Conservation (phyloP, 73 alveolate species). For the Paraurostyla sp. region DNA sequence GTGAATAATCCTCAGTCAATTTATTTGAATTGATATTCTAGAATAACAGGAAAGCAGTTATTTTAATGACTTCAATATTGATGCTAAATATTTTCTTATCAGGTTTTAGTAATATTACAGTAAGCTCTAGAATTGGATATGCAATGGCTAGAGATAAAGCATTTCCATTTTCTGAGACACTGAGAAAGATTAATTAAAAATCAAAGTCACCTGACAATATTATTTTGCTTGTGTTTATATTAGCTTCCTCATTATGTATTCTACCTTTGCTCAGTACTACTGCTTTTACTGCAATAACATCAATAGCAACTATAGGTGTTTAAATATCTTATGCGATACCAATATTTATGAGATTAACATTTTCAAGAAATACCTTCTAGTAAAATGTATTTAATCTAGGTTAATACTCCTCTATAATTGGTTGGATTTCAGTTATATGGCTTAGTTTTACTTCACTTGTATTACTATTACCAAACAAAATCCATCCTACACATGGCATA, state of each 20-base stretch:
- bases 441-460: conserved; percentile 1
- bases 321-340: conserved; percentile 35
- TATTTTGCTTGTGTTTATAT: background rate
- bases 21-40: background rate
- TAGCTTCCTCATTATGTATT: background rate
- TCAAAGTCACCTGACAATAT: background rate
- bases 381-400: background rate
- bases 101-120: background rate
- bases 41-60: background rate
- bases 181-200: background rate
- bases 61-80: background rate
- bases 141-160: conserved; percentile 46
- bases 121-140: conserved; percentile 15
- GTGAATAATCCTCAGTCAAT: background rate
- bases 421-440: conserved; percentile 46
- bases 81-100: background rate
- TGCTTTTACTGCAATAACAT: conserved; percentile 10
- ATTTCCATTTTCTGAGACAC: background rate
- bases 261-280: background rate
- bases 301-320: background rate
- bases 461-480: background rate
- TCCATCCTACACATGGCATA: background rate
- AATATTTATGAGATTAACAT: conserved; percentile 8
- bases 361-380: background rate
- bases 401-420: background rate